Evolutionary conservation across 2,329 filamentous ascomycete genomes (phyloP), one percentile per base, ranked within the genome.

Genomic region (Trichophaea hybrida): DNA sequence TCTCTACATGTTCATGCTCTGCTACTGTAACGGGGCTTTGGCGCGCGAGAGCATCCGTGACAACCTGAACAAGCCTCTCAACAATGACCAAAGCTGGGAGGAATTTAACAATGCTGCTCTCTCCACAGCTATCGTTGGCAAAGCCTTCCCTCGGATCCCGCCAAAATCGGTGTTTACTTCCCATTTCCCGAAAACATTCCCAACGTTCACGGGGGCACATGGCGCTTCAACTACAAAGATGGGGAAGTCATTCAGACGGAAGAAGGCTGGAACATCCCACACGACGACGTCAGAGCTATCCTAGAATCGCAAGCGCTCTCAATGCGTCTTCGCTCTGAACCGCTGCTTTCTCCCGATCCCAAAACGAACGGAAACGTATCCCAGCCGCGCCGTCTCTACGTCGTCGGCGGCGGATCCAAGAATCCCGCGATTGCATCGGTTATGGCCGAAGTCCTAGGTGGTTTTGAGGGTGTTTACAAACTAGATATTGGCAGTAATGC

Each of bases 1-100:
- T 1, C 80, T 96, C 61, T 96, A 94, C 79, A 97, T 98, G 93
- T 97, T 98, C 74, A 98, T 98, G 93, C 82, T 98, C 38, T 98
- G 93, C 78, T 98, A 97, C 77, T 97, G 97, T 75, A 98, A 98
- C 74, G 93, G 93, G 67, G 89, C 89, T 1, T 81, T 97, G 1
- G 91, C 93, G 1, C 85, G 93, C 49, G 93, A 98, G 71, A 83
- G 86, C 68, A 81, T 97, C 63, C 85, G 93, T 58, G 88, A 98
- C 70, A 78, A 80, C 0, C 80, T 97, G 56, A 85, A 88, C 63
- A 68, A 73, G 58, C 70, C 71, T 44, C 72, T 74, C 24, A 73
- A 74, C 32, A 71, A 72, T 34, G 66, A 72, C 4, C 24, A 31
- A 24, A 13, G n/a, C 55, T 98, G 93, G 93, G 79, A 81, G 55